These are phyloP conservation scores for Podospora bellae-mahoneyi DNA, from an alignment of 495 filamentous ascomycete species.

Conservation along the genomic window DNA sequence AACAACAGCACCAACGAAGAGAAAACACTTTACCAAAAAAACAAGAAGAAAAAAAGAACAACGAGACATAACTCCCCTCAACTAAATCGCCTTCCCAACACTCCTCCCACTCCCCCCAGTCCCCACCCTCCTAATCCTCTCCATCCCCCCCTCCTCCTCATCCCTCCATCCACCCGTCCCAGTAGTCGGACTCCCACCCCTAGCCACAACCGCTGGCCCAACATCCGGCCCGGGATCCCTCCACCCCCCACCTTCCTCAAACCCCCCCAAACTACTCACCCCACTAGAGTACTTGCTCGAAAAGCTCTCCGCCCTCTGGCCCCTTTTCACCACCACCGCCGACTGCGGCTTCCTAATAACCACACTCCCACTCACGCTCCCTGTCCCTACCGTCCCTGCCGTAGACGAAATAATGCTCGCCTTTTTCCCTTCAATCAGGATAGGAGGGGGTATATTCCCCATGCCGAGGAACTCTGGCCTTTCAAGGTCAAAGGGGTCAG, in stretches of 20 bases:
- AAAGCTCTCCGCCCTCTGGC: conserved; percentile 36
- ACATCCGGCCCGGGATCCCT: conserved; percentile 53
- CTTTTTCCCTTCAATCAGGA: conserved; percentile 21
- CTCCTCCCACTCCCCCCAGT: conserved; percentile 28
- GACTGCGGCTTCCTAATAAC: conserved; percentile 17
- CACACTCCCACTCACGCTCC: conserved; percentile 10
- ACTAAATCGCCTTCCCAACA: conserved; percentile 42
- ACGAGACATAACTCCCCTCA: conserved; percentile 6
- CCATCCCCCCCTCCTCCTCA: conserved; percentile 2
- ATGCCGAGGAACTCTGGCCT: conserved; percentile 46
- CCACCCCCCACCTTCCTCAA: conserved; percentile 38
- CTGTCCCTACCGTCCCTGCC: conserved; percentile 20
- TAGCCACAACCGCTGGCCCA: conserved; percentile 32
- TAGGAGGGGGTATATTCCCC: conserved; percentile 23
- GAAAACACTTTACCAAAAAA: background rate
- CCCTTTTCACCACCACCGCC: background rate
- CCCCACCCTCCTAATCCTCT: conserved; percentile 21
- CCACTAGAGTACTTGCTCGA: conserved; percentile 48
- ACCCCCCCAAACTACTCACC: conserved; percentile 22
- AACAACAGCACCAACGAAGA: conserved; percentile 4
- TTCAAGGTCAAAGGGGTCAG: conserved; percentile 65
- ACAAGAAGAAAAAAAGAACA: background rate
- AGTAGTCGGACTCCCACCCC: background rate
- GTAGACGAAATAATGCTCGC: conserved; percentile 23
- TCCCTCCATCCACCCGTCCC: background rate